A percentile compares a stretch with the other conserved stretches of the same genome.
Conservation (phyloP, 1,284 basidiomycete genomes). For the Ceratorhiza oryzae-sativae region DNA sequence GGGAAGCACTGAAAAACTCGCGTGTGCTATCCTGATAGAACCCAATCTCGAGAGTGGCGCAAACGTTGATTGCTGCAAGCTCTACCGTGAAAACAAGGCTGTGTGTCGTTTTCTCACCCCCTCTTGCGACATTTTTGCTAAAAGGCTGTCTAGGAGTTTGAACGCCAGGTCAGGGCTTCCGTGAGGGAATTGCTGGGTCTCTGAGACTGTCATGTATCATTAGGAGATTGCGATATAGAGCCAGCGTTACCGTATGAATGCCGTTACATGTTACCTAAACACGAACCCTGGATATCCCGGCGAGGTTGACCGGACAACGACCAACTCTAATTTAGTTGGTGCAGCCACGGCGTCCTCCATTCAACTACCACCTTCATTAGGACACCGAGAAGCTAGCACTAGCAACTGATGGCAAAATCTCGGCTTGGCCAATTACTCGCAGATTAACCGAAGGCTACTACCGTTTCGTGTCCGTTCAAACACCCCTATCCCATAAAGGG, state of each 20-base stretch:
- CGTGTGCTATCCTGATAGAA: conserved; percentile 58
- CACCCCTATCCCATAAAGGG: neutral
- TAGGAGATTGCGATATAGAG: conserved; percentile 6
- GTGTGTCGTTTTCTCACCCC: conserved; percentile 50
- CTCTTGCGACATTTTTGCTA: neutral
- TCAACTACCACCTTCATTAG: neutral
- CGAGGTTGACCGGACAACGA: neutral
- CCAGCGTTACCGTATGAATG: neutral
- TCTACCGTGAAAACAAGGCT: conserved; percentile 84
- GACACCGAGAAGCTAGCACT: neutral
- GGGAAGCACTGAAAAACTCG: neutral
- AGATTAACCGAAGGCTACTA: neutral
- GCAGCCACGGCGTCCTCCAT: neutral
- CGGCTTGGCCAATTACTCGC: neutral
- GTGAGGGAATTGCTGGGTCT: conserved; percentile 57
- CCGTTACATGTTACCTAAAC: neutral
- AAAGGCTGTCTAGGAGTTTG: conserved; percentile 51
- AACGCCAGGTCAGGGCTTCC: conserved; percentile 55
- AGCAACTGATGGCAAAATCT: neutral
- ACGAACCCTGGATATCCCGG: neutral
- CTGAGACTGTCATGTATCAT: conserved; percentile 39
- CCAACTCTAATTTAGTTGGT: neutral
- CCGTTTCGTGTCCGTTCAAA: neutral
- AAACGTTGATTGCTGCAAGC: conserved; percentile 96
- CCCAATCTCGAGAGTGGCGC: conserved; percentile 99